Evolutionary conservation across 176 grass and related monocot species (phyloP), one percentile per base, ranked within the genome.

Genomic region (Carex cristatella): DNA sequence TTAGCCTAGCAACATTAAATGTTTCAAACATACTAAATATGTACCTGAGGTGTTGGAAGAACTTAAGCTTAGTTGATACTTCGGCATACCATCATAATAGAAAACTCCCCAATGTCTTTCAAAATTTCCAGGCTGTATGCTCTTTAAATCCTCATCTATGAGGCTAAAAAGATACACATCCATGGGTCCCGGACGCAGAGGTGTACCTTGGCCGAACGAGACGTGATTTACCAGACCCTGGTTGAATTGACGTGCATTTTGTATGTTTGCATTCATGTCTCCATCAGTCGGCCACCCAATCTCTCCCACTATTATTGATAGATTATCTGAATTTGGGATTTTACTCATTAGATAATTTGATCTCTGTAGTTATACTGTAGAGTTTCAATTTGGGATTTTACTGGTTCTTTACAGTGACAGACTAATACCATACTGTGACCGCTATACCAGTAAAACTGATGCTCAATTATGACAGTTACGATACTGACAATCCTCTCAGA

Each of bases 71-170:
- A 97, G 88, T 40, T 55, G 84, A 81, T 97, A 97, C 72, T 97
- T 97, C 18, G 91, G 94, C 64, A 46, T 83, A 28, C 94, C 91
- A 46, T 97, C 94, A 85, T 89, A 97, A 92, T 79, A 87, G 88
- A 97, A 97, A 88, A 97, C 27, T 53, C 94, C 94, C 94, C 94
- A 97, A 65, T 97, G 94, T 28, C 94, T 92, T 87, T 97, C 94
- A 77, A 97, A 97, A 87, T 94, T 97, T 37, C 94, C 94, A 1
- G 94, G 94, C 40, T 61, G 71, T 79, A 97, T 90, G 88, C 89
- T 97, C 88, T 97, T 97, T 57, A 72, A 33, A 79, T 97, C 94
- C 67, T 97, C 94, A 66, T 97, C 94, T n/a, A 97, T 63, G 31
- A 97, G 91, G 86, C 94, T 92, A 81, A 97, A 97, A 28, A 97